A percentile compares a stretch with the other conserved stretches of the same genome.
phyloP scores from a whole-genome alignment of 2,329 filamentous ascomycete genomes.

The Claviceps quebecensis region DNA sequence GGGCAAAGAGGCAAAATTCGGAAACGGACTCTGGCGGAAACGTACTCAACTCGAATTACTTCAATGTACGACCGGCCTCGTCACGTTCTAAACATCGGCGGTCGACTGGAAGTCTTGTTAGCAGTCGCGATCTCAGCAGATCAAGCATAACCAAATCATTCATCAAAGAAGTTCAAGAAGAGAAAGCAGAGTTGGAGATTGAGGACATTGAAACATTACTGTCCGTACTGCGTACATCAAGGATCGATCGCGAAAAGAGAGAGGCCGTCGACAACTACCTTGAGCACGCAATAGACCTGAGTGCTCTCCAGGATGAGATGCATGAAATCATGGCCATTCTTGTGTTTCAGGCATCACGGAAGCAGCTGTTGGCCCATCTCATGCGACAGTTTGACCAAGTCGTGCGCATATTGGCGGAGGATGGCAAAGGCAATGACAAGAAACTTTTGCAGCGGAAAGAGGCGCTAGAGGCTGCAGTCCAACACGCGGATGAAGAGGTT shows the following conservation, averaged over 20 bases:
- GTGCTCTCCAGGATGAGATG: constrained; percentile 62
- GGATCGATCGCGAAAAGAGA: constrained; percentile 85
- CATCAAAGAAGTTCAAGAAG: constrained; percentile 32
- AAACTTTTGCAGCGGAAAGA: constrained; percentile 34
- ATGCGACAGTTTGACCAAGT: constrained; percentile 41
- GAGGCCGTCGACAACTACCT: constrained; percentile 72
- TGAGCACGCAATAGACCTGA: constrained; percentile 62
- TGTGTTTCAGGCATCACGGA: constrained; percentile 77
- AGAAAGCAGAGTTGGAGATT: constrained; percentile 44
- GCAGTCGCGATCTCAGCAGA: constrained; percentile 20
- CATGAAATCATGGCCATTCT: constrained; percentile 76
- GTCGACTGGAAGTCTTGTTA: constrained; percentile 20
- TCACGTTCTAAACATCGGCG: constrained; percentile 16
- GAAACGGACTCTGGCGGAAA: constrained; percentile 41
- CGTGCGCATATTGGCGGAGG: constrained; percentile 21
- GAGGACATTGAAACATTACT: constrained; percentile 56
- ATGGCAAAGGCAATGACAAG: constrained; percentile 19
- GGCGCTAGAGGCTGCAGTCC: constrained; percentile 59
- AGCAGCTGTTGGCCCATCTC: constrained; percentile 59
- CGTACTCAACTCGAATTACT: constrained; percentile 64
- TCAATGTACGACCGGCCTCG: constrained; percentile 51
- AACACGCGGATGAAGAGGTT: constrained; percentile 68
- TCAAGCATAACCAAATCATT: constrained; percentile 23
- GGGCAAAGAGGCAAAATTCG: constrained; percentile 44
- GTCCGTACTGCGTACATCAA: constrained; percentile 48